phyloP scores from a whole-genome alignment of 768 basidiomycete species.

The Ephemerocybe angulata region DNA sequence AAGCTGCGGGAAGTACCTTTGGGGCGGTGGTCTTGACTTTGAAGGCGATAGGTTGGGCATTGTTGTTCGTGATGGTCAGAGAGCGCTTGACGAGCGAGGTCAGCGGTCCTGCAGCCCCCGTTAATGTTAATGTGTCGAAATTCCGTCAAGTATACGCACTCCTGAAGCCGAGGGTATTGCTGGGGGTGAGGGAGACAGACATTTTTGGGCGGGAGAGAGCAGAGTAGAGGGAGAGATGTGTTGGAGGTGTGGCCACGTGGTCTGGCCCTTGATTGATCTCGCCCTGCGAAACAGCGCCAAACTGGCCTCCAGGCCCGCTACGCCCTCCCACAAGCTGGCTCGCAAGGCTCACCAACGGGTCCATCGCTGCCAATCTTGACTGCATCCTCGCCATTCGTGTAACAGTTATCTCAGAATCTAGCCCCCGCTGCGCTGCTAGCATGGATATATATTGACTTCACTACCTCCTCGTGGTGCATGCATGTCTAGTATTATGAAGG shows the following conservation, averaged over 20 bases:
- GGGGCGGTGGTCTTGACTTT: slow-evolving; percentile 99
- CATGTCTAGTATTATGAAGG: slow-evolving; percentile 26
- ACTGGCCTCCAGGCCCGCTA: slow-evolving; percentile 21
- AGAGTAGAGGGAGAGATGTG: slow-evolving; percentile 26
- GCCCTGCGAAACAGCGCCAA: slow-evolving; percentile 11
- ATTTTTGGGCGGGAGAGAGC: slow-evolving; percentile 45
- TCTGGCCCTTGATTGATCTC: slow-evolving; percentile 21
- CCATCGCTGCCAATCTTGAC: not conserved
- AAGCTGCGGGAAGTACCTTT: slow-evolving; percentile 53
- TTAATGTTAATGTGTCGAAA: slow-evolving; percentile 3
- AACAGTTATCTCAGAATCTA: not conserved
- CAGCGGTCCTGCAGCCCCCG: slow-evolving; percentile 69
- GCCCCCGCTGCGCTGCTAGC: not conserved
- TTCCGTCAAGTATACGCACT: slow-evolving; percentile 45
- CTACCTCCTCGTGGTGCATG: slow-evolving; percentile 24
- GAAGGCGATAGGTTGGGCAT: slow-evolving; percentile 91
- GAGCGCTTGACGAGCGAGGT: slow-evolving; percentile 86
- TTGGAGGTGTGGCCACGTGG: slow-evolving; percentile 38
- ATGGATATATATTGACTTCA: slow-evolving; percentile 9
- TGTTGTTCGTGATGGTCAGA: slow-evolving; percentile 81
- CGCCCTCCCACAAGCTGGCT: not conserved
- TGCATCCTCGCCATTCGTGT: not conserved
- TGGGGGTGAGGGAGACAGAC: slow-evolving; percentile 80
- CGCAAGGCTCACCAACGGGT: not conserved
- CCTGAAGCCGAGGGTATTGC: slow-evolving; percentile 75